These are phyloP conservation scores for Ilex aquifolium DNA, from an alignment of 257 asterid species.

Conservation along the genomic window DNA sequence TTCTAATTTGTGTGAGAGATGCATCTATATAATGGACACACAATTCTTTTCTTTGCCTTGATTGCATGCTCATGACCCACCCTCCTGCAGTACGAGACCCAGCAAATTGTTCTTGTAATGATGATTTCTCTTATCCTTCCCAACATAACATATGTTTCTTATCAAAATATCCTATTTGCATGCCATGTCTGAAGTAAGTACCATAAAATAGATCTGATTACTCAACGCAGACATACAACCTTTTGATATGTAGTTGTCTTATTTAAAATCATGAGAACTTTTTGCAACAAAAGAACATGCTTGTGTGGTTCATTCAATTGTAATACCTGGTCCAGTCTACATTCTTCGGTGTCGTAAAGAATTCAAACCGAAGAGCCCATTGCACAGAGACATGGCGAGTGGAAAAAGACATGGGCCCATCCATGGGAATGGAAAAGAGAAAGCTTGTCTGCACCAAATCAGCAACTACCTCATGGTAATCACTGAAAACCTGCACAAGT, in stretches of 20 bases:
- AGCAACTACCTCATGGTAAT: conserved; percentile 94
- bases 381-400: conserved; percentile 78
- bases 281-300: neutral
- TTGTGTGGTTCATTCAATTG: conserved; percentile 1
- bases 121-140: too few relatives aligned
- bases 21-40: too few relatives aligned
- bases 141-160: too few relatives aligned
- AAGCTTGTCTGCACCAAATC: conserved; percentile 94
- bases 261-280: neutral
- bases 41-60: too few relatives aligned
- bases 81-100: too few relatives aligned
- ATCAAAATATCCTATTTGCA: too few relatives aligned
- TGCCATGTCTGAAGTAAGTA: too few relatives aligned
- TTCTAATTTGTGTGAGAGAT: too few relatives aligned
- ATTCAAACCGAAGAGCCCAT: conserved; percentile 97
- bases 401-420: conserved; percentile 91
- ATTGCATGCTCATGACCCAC: too few relatives aligned
- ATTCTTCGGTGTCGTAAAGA: conserved; percentile 82
- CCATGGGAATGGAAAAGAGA: conserved; percentile 90
- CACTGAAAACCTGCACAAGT: conserved; percentile 69
- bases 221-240: too few relatives aligned
- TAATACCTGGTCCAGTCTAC: conserved; percentile 73
- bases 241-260: neutral
- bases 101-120: too few relatives aligned
- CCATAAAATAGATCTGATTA: too few relatives aligned